Base-by-base conservation (phyloP, 2,329 filamentous ascomycete genomes). In the Penicillium sp. region DNA sequence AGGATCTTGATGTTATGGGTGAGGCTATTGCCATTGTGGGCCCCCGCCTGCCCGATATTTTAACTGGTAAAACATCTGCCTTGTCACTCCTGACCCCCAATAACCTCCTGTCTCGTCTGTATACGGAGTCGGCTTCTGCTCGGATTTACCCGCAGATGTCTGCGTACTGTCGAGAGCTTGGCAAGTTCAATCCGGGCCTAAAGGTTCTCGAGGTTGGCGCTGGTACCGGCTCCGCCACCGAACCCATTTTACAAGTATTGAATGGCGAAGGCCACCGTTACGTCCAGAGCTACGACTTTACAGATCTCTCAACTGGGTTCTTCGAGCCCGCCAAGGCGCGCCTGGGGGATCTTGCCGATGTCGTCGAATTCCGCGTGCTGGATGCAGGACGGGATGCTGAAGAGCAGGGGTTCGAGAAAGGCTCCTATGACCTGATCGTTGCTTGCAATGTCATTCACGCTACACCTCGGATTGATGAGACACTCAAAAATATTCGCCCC, bases 361-460 rank as follows among this genome's bases (percentile, higher is more conserved):
- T 55, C 26, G 52, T 61, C 7, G 38, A 61, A 3, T 61, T 61
- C 38, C 52, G 51, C 19, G 50, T 60, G 7, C 29, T 60, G 2
- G 53, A 61, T 47, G 58, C 53, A 17, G 17, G 35, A 3, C 58
- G 47, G 5, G 47, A 56, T 17, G 53, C 41, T 7, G 21, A 35
- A 21, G 58, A 61, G 38, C 58, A 61, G 21, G 58, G 58, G 17
- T 61, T 61, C 21, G 58, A 61, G 21, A 7, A n/a, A 23, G 58
- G 19, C 21, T 56, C 31, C 15, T 61, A 61, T 50, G 58, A 61
- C 21, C 11, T 61, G n/a, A 56, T 61, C 15, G 30, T 61, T 38
- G 58, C 58, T 3, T 46, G 58, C 47, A 61, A 61, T 8, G 58
- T 61, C 3, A 46, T 61, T 29, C 58, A 61, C n/a, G 58, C 58